Base-by-base conservation (phyloP, 352 stramenopile species). In the Elongisporangium anandrum region DNA sequence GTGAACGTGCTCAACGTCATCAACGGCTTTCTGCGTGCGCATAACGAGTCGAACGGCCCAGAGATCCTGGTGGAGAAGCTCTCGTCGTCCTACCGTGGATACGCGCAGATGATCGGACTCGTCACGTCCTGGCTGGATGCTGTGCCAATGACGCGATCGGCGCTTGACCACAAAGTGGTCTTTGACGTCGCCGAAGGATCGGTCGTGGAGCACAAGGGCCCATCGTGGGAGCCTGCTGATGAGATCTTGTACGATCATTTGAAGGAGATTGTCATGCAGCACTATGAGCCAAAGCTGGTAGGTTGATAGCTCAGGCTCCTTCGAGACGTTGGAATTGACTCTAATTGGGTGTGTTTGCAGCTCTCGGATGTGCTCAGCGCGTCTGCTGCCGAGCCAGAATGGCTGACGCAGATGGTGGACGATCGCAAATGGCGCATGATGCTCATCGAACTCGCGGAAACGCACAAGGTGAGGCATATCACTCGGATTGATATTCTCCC, bases 1-100 rank as follows among this genome's bases (percentile, higher is more conserved):
- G 65, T 73, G 34, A 88, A 88, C 59, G 84, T 94, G 45, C 58
- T 95, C 20, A 66, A 73, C 4, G 67, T 90, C 7, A 95, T 95
- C 61, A 95, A 95, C 68, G 81, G 80, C 6, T 95, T 95, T 51
- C 57, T 95, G 50, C 73, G 84, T 54, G 78, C 80, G 12, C 81
- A 95, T 60, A 88, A 80, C 2, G 84, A 88, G 21, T 79, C 82
- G 2, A 87, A 95, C 59, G 86, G 86, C 6, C 86, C 86, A 4
- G 86, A 95, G 60, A 88, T 95, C 50, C 65, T 95, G 0, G 86
- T 95, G 16, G 85, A 95, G 58, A 87, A 91, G 48, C 72, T 95
- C 8, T 95, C 86, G 50, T 89, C 81, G 15, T 94, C 86, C 12
- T 95, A 95, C 41, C 82, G 86, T 55, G 86, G 86, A 5, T 85